A percentile compares a stretch with the other conserved stretches of the same genome.
These are phyloP conservation scores for Chenopodium album DNA, from an alignment of 148 eudicot genomes.

Conservation along the genomic window DNA sequence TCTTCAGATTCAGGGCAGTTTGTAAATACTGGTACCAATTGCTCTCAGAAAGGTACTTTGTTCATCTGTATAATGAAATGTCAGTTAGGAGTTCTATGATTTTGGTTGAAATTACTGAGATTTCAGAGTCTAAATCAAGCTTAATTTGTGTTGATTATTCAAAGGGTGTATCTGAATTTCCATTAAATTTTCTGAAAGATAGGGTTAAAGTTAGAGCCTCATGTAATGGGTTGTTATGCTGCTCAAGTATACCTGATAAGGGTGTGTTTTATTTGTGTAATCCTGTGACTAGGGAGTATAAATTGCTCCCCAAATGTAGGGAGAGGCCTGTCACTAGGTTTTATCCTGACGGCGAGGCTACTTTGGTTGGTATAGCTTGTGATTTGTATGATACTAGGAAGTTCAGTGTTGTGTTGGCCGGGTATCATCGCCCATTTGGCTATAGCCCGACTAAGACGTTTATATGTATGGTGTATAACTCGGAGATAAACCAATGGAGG, in stretches of 20 bases:
- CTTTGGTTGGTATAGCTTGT: slow-evolving; percentile 79
- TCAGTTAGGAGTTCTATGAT: slow-evolving; percentile 59
- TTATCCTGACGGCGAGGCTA: slow-evolving; percentile 85
- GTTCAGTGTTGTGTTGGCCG: slow-evolving; percentile 83
- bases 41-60: slow-evolving; percentile 59
- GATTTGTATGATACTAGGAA: slow-evolving; percentile 39
- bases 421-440: slow-evolving; percentile 76
- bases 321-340: slow-evolving; percentile 81
- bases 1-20: slow-evolving; percentile 62
- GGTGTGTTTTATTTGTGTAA: slow-evolving; percentile 94
- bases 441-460: slow-evolving; percentile 73
- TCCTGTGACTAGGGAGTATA: slow-evolving; percentile 74
- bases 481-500: slow-evolving; percentile 73
- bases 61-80: slow-evolving; percentile 47
- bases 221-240: slow-evolving; percentile 89
- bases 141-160: slow-evolving; percentile 66
- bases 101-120: slow-evolving; percentile 65
- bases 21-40: slow-evolving; percentile 67
- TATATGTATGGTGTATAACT: slow-evolving; percentile 67
- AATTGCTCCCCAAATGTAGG: slow-evolving; percentile 61
- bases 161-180: slow-evolving; percentile 67
- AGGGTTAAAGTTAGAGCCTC: slow-evolving; percentile 87
- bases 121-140: slow-evolving; percentile 56
- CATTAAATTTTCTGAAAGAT: slow-evolving; percentile 67
- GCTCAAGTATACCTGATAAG: slow-evolving; percentile 82